A percentile compares a stretch with the other conserved stretches of the same genome.
These are phyloP conservation scores for Oidiodendron maius DNA, from an alignment of 495 filamentous ascomycete genomes.

Conservation along the genomic window DNA sequence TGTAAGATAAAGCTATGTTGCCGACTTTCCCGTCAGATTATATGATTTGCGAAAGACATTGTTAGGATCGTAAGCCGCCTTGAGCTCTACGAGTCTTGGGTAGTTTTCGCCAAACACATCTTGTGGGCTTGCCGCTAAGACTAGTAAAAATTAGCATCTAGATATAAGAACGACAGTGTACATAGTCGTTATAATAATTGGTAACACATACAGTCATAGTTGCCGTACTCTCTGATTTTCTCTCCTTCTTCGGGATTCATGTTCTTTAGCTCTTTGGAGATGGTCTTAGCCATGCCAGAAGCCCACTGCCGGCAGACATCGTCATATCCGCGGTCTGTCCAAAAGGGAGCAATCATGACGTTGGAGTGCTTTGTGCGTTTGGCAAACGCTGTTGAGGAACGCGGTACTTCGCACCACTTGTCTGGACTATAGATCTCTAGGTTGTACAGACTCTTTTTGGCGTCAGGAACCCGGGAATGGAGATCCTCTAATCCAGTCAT, in stretches of 20 bases:
- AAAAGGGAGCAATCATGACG: constrained; percentile 5
- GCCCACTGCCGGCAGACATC: background rate
- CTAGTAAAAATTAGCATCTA: background rate
- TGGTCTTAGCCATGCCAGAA: background rate
- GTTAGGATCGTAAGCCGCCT: constrained; percentile 1
- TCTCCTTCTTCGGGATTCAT: too few species aligned
- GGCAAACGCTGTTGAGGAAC: constrained; percentile 20
- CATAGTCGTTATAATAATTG: background rate
- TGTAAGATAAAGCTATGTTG: too few species aligned
- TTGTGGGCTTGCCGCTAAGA: background rate
- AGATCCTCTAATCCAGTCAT: constrained; percentile 2
- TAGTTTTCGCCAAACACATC: background rate
- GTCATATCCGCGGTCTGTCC: constrained; percentile 22
- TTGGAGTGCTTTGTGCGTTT: constrained; percentile 19
- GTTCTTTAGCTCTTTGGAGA: too few species aligned
- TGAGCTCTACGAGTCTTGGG: background rate
- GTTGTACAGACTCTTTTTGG: background rate
- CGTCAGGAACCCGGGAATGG: constrained; percentile 3
- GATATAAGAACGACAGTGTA: background rate
- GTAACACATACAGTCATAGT: background rate
- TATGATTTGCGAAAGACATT: background rate
- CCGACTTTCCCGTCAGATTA: background rate
- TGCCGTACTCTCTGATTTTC: background rate
- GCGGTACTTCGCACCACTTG: background rate
- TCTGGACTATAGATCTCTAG: background rate